Base-by-base conservation (phyloP, 805 yeast species). In the Dipodascus geniculatus region DNA sequence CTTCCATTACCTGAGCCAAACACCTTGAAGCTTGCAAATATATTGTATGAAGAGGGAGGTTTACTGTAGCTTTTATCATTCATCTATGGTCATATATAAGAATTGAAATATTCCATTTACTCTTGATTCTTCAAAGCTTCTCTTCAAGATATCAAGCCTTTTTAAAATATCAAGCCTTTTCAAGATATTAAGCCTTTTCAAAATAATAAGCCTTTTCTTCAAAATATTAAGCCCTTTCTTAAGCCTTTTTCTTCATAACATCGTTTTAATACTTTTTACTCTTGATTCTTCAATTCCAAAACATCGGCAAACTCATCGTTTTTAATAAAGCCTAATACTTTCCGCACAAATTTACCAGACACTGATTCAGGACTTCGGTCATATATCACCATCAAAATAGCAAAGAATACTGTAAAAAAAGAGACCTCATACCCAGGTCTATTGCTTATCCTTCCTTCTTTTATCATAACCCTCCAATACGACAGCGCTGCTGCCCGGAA, bases 401-500 rank as follows among this genome's bases (percentile, higher is more conserved):
- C 70, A 49, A 70, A 53, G 4, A 67, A 57, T 2, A 54, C 58
- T 4, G 70, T 65, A 56, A 70, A 69, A 48, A 69, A 58, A 11
- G 58, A 51, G 2, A 61, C 60, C 19, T 68, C 70, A 49, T 71
- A 69, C 38, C 65, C 55, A 53, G 58, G 61, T 28, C 67, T 44
- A 6, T 70, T 63, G 48, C 55, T 53, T 24, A 64, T 62, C 19
- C 55, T 55, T 24, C 57, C 51, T 42, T 61, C 59, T 53, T 61
- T 62, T 19, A 60, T 61, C 28, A 69, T 54, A 24, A 57, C 53
- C 51, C 65, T 61, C 69, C 70, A 70, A 58, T 68, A 66, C 14
- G 73, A 63, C 52, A 66, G 56, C 22, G 67, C 52, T 2, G 74
- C 74, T 58, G 69, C 58, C 17, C 75, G 57, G 22, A 65, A 59